A percentile compares a stretch with the other conserved stretches of the same genome.
Conservation (phyloP, 192 early-diverging fungal genomes). For the Gaertneriomyces sp. region DNA sequence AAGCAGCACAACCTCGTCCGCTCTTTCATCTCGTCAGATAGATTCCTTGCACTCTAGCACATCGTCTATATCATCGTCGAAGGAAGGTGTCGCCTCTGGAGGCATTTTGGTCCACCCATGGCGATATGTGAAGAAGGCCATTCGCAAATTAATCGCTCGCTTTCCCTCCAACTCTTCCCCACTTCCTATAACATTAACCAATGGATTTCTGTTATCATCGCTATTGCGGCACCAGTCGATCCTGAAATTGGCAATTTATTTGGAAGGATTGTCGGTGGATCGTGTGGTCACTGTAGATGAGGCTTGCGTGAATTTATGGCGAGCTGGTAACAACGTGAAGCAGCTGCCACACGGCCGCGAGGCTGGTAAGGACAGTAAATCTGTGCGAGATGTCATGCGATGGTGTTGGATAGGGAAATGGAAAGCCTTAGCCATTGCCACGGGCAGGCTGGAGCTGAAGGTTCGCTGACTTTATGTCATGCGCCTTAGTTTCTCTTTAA, state of each 20-base stretch:
- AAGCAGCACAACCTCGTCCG: too few relatives aligned
- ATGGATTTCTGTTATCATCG: slow-evolving; percentile 46
- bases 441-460: slow-evolving; percentile 44
- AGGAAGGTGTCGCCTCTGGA: too few relatives aligned
- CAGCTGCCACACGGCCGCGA: slow-evolving; percentile 25
- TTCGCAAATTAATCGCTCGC: background rate
- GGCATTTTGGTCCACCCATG: slow-evolving; percentile 4
- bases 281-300: slow-evolving; percentile 41
- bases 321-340: slow-evolving; percentile 23
- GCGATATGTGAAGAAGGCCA: background rate
- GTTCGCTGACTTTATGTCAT: slow-evolving; percentile 16
- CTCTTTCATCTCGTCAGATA: too few relatives aligned
- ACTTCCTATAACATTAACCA: slow-evolving; percentile 38
- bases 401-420: slow-evolving; percentile 45
- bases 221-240: slow-evolving; percentile 32
- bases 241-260: slow-evolving; percentile 41
- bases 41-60: too few relatives aligned
- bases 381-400: slow-evolving; percentile 34
- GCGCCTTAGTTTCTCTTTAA: background rate
- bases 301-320: slow-evolving; percentile 32
- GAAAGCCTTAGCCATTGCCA: slow-evolving; percentile 39
- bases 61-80: too few relatives aligned
- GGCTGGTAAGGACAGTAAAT: slow-evolving; percentile 18
- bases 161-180: background rate
- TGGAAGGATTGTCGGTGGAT: slow-evolving; percentile 29